Conservation (phyloP, 768 basidiomycete genomes). For the Termitomyces heimii region DNA sequence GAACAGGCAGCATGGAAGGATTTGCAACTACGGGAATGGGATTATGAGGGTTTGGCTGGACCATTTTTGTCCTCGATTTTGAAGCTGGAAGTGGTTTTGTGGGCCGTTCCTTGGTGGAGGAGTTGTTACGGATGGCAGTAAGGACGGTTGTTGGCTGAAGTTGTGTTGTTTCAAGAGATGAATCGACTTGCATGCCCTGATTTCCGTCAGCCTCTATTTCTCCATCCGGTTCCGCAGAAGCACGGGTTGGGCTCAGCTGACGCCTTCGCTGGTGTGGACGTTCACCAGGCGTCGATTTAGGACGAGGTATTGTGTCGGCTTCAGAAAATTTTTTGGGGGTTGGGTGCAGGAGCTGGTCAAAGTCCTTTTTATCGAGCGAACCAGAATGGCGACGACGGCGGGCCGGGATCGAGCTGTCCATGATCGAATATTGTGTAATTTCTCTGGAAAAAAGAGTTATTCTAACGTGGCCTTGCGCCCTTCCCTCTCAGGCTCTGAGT, state of each 20-base stretch:
- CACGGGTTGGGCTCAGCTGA: constrained; percentile 35
- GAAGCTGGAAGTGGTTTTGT: constrained; percentile 57
- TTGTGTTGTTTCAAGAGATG: constrained; percentile 11
- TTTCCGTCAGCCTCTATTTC: constrained; percentile 19
- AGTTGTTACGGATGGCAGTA: constrained; percentile 19
- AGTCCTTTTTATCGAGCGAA: constrained; percentile 30
- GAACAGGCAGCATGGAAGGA: constrained; percentile 77
- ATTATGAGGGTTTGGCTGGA: constrained; percentile 30
- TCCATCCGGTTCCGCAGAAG: constrained; percentile 26
- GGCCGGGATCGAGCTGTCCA: constrained; percentile 26
- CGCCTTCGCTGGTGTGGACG: constrained; percentile 44
- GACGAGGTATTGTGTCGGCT: constrained; percentile 40
- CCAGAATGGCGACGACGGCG: constrained; percentile 65
- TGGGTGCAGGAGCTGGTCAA: constrained; percentile 20
- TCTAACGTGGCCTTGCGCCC: background rate
- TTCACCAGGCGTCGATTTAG: constrained; percentile 71
- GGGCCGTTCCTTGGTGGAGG: constrained; percentile 38
- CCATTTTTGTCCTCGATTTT: constrained; percentile 47
- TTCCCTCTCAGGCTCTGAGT: background rate
- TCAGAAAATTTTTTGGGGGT: constrained; percentile 17
- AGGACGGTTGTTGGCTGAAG: constrained; percentile 8
- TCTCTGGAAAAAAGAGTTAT: background rate
- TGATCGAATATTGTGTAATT: constrained; percentile 1
- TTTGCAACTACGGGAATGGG: constrained; percentile 51
- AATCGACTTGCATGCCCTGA: constrained; percentile 27